Conservation (phyloP, 345 rosid genomes). For the Cardamine resedifolia region DNA sequence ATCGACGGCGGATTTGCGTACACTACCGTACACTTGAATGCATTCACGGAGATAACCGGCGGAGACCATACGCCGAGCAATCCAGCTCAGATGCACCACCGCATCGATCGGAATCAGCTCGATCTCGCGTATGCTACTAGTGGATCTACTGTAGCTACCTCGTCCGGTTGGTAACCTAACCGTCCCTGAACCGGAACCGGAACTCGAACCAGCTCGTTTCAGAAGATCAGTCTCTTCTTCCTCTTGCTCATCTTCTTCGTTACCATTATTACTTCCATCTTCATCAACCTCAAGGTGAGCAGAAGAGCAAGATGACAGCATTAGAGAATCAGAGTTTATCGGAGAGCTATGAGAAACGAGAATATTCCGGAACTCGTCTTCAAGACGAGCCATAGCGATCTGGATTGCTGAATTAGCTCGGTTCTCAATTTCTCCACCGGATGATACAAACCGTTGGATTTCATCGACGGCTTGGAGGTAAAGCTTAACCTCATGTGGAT, state of each 20-base stretch:
- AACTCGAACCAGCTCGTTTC: conserved; percentile 30
- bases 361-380: conserved; percentile 90
- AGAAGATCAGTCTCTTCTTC: conserved; percentile 38
- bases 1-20: conserved; percentile 82
- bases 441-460: conserved; percentile 56
- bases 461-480: conserved; percentile 92
- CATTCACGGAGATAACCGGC: conserved; percentile 83
- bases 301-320: conserved; percentile 39
- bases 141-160: conserved; percentile 61
- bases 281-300: conserved; percentile 39
- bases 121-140: conserved; percentile 82
- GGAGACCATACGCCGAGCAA: conserved; percentile 77
- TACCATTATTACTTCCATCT: conserved; percentile 8
- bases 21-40: conserved; percentile 88
- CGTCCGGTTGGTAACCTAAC: conserved; percentile 32
- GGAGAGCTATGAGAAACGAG: conserved; percentile 64
- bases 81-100: conserved; percentile 63
- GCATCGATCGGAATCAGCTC: conserved; percentile 77
- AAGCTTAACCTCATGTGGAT: conserved; percentile 70
- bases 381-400: conserved; percentile 98
- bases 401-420: conserved; percentile 67
- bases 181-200: conserved; percentile 18
- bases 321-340: conserved; percentile 58
- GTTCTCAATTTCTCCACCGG: conserved; percentile 42
- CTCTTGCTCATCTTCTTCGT: conserved; percentile 41